Percentiles rank a stretch among this genome's conserved stretches.
These are phyloP conservation scores for Plasmodium malariae DNA, from an alignment of 169 alveolate species.

Conservation along the genomic window DNA sequence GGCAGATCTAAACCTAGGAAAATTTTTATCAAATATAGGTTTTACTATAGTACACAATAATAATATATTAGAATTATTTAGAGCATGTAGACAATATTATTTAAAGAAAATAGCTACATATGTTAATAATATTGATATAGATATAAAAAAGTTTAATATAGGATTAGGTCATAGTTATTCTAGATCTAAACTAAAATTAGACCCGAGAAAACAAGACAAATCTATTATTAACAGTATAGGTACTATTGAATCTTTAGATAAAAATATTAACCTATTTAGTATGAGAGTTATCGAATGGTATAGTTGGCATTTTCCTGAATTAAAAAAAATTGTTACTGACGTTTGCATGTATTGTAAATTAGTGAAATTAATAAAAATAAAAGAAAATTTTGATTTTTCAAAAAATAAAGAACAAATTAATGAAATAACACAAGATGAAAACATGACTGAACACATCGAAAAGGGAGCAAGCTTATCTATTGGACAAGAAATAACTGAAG, in stretches of 20 bases:
- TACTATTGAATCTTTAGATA: conserved; percentile 95
- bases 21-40: conserved; percentile 85
- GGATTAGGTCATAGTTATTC: conserved; percentile 97
- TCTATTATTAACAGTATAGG: conserved; percentile 98
- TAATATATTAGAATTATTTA: conserved; percentile 87
- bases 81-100: conserved; percentile 93
- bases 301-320: conserved; percentile 99
- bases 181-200: conserved; percentile 94
- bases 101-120: conserved; percentile 79
- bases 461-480: conserved; percentile 94
- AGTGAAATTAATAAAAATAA: conserved; percentile 89
- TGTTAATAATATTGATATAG: conserved; percentile 81
- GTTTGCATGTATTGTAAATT: conserved; percentile 93
- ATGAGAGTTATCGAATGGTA: conserved; percentile 99
- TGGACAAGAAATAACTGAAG: conserved; percentile 97
- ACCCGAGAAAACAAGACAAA: conserved; percentile 97
- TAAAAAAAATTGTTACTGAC: conserved; percentile 96
- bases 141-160: conserved; percentile 91
- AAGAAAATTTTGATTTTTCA: conserved; percentile 85
- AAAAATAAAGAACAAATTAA: conserved; percentile 80
- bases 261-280: conserved; percentile 95
- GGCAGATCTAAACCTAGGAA: conserved; percentile 89
- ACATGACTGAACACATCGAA: conserved; percentile 90
- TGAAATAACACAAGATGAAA: conserved; percentile 92
- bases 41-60: conserved; percentile 86